Evolutionary conservation across 1,284 basidiomycete species (phyloP).

Genomic region (Paramarasmius palmivorus): DNA sequence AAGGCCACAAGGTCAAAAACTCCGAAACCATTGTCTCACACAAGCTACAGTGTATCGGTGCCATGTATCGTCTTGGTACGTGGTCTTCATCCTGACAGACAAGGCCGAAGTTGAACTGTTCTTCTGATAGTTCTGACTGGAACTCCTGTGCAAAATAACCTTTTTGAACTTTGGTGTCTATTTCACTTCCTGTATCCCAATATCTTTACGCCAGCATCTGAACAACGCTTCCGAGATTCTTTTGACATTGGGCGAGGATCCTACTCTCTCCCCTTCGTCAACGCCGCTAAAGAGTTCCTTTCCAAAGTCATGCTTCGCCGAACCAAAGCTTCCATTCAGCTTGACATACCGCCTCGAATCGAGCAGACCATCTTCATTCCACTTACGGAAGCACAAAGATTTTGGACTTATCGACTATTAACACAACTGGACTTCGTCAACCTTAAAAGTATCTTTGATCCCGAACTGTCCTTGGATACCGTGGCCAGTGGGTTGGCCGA

Average conservation of each 20-base stretch:
- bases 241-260: slow-evolving; percentile 52
- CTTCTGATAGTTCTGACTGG: slow-evolving; percentile 52
- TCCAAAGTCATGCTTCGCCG: slow-evolving; percentile 58
- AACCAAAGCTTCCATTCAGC: slow-evolving; percentile 53
- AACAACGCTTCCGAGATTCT: slow-evolving; percentile 47
- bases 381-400: slow-evolving; percentile 58
- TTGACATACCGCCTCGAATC: slow-evolving; percentile 54
- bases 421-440: slow-evolving; percentile 50
- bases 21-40: slow-evolving; percentile 42
- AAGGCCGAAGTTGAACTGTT: not conserved
- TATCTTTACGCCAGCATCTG: slow-evolving; percentile 50
- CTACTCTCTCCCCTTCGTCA: slow-evolving; percentile 51
- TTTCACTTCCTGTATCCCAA: slow-evolving; percentile 57
- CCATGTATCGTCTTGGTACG: slow-evolving; percentile 49
- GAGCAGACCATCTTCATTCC: slow-evolving; percentile 59
- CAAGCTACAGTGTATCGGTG: slow-evolving; percentile 48
- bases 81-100: not conserved
- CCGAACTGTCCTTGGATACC: slow-evolving; percentile 18
- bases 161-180: slow-evolving; percentile 58
- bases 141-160: slow-evolving; percentile 65
- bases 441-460: slow-evolving; percentile 46
- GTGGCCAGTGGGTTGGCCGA: slow-evolving; percentile 30
- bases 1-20: slow-evolving; percentile 66
- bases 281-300: slow-evolving; percentile 47
- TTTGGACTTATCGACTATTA: slow-evolving; percentile 60